These are phyloP conservation scores for Stephanodiscus minutulus DNA, from an alignment of 108 stramenopile species.

Conservation along the genomic window DNA sequence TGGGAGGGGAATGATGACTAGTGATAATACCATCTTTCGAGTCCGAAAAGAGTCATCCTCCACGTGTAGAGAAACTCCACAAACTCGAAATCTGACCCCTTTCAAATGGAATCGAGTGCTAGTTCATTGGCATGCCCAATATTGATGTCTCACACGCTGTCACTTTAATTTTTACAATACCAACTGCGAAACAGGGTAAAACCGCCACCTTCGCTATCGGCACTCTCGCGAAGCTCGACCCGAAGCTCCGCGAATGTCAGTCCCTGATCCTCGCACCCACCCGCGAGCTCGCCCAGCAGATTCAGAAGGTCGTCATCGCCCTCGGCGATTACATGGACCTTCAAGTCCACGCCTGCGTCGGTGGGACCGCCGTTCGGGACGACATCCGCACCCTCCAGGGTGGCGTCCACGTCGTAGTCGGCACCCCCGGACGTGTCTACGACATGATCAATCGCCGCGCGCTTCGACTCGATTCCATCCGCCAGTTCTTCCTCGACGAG, in stretches of 20 bases:
- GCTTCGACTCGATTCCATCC: conserved; percentile 88
- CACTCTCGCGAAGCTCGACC: conserved; percentile 95
- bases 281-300: conserved; percentile 99
- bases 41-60: conserved; percentile 96
- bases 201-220: conserved; percentile 99
- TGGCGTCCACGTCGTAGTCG: conserved; percentile 99
- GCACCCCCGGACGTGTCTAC: conserved; percentile 99
- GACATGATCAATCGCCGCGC: conserved; percentile 99
- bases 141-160: conserved; percentile 1
- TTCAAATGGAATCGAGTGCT: not conserved
- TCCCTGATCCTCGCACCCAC: conserved; percentile 98
- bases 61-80: conserved; percentile 76
- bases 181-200: conserved; percentile 78
- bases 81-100: conserved; percentile 87
- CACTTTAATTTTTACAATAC: not conserved
- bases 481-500: conserved; percentile 99
- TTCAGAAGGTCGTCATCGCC: conserved; percentile 98
- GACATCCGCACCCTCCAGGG: conserved; percentile 98
- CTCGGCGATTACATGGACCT: conserved; percentile 99
- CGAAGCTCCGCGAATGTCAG: conserved; percentile 91
- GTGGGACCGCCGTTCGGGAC: conserved; percentile 99
- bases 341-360: conserved; percentile 98
- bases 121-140: not conserved
- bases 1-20: conserved; percentile 75
- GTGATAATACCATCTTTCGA: conserved; percentile 96